Base-by-base conservation (phyloP, 441 rosid genomes). In the Rhodomyrtus psidioides region DNA sequence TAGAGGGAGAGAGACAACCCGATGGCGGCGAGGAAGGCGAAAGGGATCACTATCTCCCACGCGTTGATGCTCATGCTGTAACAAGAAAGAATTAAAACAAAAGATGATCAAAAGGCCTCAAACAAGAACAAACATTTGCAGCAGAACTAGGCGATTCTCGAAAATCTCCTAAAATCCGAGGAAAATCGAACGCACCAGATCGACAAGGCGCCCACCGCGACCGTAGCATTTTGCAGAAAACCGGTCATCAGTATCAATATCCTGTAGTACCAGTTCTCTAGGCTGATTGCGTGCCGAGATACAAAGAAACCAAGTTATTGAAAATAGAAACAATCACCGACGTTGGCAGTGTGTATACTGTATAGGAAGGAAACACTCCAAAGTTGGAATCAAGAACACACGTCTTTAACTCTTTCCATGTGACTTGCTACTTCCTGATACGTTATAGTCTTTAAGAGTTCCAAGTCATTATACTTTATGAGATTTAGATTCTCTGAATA, bases 11-110 rank as follows among this genome's bases (percentile, higher is more conserved):
- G 55, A 15, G 55, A 16, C 34, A 34, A 91, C 92, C 95, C 92
- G 9, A 92, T 87, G 54, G 92, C 93, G 70, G 94, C 94, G 55
- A 92, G 87, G 89, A 92, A 90, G 86, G 94, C 93, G n/a, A 92
- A 89, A 55, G 92, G 92, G 84, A 93, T 90, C 93, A 91, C 90
- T 85, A 92, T 88, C 88, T 92, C 91, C 92, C 94, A 93, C 82
- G 79, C 90, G 81, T 26, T 86, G 82, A 92, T 88, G 82, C 88
- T 81, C 81, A 91, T 84, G 86, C 93, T 90, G 88, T 82, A 53
- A n/a, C 46, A 14, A 44, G 14, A 65, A 53, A 12, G 70, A 59
- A 59, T 16, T 27, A 27, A 14, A 6, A 42, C 2, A 42, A 59
- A 15, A 59, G 70, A 59, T n/a, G 19, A 27, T 59, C 39, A 59